Base-by-base conservation (phyloP, 2,329 filamentous ascomycete species). In the Lecanoromycetidae sp. region DNA sequence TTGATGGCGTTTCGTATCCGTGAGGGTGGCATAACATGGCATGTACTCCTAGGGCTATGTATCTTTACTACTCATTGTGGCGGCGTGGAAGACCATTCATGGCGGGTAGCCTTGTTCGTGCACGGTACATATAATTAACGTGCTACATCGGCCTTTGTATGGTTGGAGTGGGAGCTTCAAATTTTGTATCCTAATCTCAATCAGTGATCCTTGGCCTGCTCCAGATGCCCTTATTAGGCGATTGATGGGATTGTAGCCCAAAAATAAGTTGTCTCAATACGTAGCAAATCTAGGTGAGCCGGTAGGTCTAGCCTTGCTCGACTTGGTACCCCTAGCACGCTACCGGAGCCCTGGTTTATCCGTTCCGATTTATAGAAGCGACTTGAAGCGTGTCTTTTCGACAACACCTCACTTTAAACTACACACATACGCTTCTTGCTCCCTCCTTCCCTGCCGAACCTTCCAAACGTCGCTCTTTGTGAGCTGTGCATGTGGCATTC, bases 351-450 rank as follows among this genome's bases (percentile, higher is more conserved):
- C 39, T n/a, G n/a, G n/a, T n/a, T n/a, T n/a, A 42, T 32, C 10
- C 25, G 39, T n/a, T 8, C 19, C 17, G 33, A 36, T 30, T 20
- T 27, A 42, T 40, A 15, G 34, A 38, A 46, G 44, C 35, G 44
- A 17, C 38, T 47, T 27, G 38, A 41, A 47, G 44, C 44, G 44
- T 47, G 44, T 47, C 44, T 47, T 47, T n/a, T n/a, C 22, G 33
- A 40, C 35, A 23, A 19, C 22, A 33, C 20, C 20, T 35, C n/a
- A 19, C 13, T 20, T 17, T 17, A 17, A 39, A 27, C 23, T 22
- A 25, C 15, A 10, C 30, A 34, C 5, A 36, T 13, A 10, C 30
- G 9, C 25, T 42, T n/a, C 20, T 47, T 47, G 17, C 17, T 42
- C 26, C 30, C 26, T 41, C 41, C n/a, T 45, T 36, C 40, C 13